Base-by-base conservation (phyloP, 805 yeast genomes). In the Kuraishia piskuri region DNA sequence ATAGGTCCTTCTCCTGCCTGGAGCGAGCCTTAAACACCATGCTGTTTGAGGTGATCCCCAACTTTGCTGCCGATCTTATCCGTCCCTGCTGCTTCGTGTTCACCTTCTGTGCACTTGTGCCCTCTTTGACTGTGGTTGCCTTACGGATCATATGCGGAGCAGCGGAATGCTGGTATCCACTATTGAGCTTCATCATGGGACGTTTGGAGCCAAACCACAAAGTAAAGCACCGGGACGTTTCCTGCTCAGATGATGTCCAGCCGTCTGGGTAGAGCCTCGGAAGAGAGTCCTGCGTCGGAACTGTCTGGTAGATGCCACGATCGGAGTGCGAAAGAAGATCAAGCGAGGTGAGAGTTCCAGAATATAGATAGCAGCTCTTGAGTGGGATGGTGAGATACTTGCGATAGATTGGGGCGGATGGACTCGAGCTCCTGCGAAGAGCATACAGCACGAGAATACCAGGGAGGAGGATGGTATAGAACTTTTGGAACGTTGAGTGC, bases 211-310 rank as follows among this genome's bases (percentile, higher is more conserved):
- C 92, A 67, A 84, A 80, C 96, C 97, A 90, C 2, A 92, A 59
- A 0, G 94, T 88, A 61, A 92, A 90, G 57, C 94, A 82, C 50
- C 96, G 72, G 24, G 80, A 69, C n/a, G 75, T 59, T 58, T 88
- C 94, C 50, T 84, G 87, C 61, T 92, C 98, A 8, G 81, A 73
- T 1, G 95, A 85, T 57, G 75, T 78, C 90, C 95, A 86, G 0
- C 97, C 97, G 67, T 90, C 96, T 1, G 77, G 68, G 62, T 87
- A 90, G 0, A 86, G 71, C 37, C 95, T 71, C 0, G 97, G 96
- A 26, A 86, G 63, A 0, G 83, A 68, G 50, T 77, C 75, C 3
- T 73, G 75, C 0, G 85, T 88, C 0, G 87, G 85, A 54, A 76
- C 68, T 21, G 68, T 63, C 2, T 70, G 69, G 54, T 82, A 81